A percentile compares a stretch with the other conserved stretches of the same genome.
These are phyloP conservation scores for Solanum hybrid DNA, from an alignment of 305 asterid genomes.

Conservation along the genomic window DNA sequence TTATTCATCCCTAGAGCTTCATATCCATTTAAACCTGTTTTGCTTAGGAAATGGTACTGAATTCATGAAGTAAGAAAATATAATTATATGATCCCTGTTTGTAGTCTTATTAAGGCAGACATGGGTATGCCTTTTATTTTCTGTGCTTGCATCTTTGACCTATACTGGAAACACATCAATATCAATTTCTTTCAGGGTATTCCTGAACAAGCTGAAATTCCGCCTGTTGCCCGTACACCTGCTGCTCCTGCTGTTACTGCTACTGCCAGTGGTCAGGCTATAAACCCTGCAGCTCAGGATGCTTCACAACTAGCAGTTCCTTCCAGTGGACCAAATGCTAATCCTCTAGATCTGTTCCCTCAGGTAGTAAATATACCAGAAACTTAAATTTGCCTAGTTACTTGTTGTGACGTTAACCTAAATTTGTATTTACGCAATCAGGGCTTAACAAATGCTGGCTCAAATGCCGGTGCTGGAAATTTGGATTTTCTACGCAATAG, in stretches of 20 bases:
- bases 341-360: conserved; percentile 84
- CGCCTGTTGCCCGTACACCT: conserved; percentile 39
- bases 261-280: conserved; percentile 37
- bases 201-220: conserved; percentile 71
- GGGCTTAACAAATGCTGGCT: conserved; percentile 72
- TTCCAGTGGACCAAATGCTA: conserved; percentile 71
- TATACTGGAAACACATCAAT: neutral
- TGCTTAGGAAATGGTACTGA: neutral
- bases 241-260: conserved; percentile 36
- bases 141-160: neutral
- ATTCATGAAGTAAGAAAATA: neutral
- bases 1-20: neutral
- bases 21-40: neutral
- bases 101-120: neutral
- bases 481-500: conserved; percentile 83
- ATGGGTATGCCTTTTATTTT: neutral
- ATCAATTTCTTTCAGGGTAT: conserved; percentile 40
- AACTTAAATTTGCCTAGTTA: neutral
- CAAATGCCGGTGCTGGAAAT: conserved; percentile 59
- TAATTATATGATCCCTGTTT: neutral
- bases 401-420: neutral
- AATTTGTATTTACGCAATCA: conserved; percentile 20
- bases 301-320: conserved; percentile 52
- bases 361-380: conserved; percentile 35
- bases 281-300: conserved; percentile 39